These are phyloP conservation scores for Yamadazyma atlantica DNA, from an alignment of 1,139 yeast species.

Conservation along the genomic window DNA sequence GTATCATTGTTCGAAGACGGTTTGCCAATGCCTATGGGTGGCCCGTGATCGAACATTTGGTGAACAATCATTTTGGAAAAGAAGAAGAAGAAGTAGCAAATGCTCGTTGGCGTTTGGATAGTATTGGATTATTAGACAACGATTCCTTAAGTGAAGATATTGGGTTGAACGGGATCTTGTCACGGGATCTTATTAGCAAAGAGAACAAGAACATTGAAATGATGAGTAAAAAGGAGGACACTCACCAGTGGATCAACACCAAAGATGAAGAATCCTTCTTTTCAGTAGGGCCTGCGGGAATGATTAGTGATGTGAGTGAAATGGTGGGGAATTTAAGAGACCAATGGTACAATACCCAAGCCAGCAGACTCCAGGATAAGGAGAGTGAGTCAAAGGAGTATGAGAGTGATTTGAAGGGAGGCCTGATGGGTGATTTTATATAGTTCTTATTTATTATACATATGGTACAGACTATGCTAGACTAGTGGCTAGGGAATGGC, in stretches of 20 bases:
- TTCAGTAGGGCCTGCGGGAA: conserved; percentile 72
- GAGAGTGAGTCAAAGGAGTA: conserved; percentile 8
- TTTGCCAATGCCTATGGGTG: conserved; percentile 96
- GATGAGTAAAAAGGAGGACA: conserved; percentile 12
- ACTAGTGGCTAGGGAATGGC: no score
- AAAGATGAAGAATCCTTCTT: conserved; percentile 51
- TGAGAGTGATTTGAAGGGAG: conserved; percentile 17
- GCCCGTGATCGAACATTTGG: conserved; percentile 86
- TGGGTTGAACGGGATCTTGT: conserved; percentile 31
- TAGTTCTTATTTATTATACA: conserved; percentile 4
- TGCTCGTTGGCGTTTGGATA: conserved; percentile 10
- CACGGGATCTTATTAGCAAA: conserved; percentile 34
- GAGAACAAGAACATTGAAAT: conserved; percentile 37
- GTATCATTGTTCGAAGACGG: conserved; percentile 82
- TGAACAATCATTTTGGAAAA: conserved; percentile 31
- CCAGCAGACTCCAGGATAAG: conserved; percentile 25
- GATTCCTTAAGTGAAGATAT: conserved; percentile 22
- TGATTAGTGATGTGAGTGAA: conserved; percentile 62
- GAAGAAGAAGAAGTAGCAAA: conserved; percentile 12
- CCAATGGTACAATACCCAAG: conserved; percentile 31
- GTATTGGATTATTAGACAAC: conserved; percentile 7
- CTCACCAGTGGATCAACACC: conserved; percentile 52
- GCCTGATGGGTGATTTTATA: conserved; percentile 29
- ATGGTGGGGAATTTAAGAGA: conserved; percentile 40
- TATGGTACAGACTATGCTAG: no score